These are phyloP conservation scores for Perkinsus chesapeaki DNA, from an alignment of 169 alveolate genomes.

Conservation along the genomic window DNA sequence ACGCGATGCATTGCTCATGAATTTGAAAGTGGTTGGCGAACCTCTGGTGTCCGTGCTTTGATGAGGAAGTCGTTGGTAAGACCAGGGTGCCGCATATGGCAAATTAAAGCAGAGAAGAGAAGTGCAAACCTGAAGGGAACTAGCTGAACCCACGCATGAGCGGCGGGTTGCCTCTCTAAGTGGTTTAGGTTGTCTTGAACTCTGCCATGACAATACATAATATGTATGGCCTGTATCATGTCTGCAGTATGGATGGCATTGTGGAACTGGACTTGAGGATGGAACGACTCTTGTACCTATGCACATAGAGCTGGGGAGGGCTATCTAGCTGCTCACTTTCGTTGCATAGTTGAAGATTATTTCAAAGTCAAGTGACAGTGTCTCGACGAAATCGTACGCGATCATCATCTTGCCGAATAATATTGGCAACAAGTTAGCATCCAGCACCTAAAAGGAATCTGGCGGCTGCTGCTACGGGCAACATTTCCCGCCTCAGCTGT, in stretches of 20 bases:
- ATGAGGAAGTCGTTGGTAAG: slow-evolving; percentile 12
- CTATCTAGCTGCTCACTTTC: background rate
- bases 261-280: slow-evolving; percentile 6
- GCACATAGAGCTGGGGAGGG: background rate
- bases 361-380: background rate
- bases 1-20: background rate
- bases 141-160: background rate
- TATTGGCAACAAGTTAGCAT: background rate
- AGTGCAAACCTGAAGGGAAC: slow-evolving; percentile 1
- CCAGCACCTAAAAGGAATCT: background rate
- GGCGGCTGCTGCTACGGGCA: background rate
- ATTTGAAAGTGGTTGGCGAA: background rate
- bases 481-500: background rate
- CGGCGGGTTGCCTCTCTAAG: background rate
- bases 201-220: background rate
- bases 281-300: background rate
- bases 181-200: background rate
- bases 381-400: background rate
- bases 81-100: slow-evolving; percentile 8
- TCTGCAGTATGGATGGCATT: background rate
- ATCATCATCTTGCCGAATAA: slow-evolving; percentile 8
- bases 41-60: background rate
- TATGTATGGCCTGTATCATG: background rate
- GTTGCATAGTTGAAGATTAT: background rate
- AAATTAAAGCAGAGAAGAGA: background rate